Evolutionary conservation across 805 yeast species (phyloP), one percentile per base, ranked within the genome.

Genomic region (Metschnikowia arizonensis): DNA sequence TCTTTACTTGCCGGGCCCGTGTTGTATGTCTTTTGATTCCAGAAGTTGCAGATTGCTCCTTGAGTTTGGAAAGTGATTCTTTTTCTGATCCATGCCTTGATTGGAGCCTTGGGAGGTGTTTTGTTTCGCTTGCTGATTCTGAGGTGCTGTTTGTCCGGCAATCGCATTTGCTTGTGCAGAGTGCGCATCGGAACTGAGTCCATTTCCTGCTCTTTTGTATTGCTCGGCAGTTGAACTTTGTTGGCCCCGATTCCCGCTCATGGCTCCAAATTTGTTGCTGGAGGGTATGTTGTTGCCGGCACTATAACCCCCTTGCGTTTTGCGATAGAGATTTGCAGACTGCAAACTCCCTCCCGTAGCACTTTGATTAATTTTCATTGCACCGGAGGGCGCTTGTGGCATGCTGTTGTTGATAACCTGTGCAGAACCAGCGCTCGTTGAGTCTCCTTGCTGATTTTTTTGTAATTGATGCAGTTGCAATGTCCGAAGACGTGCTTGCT

Each of bases 401-500:
- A 30, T 39, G 28, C 26, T 28, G 12, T 15, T 34, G 6, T 18
- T 30, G 35, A 28, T n/a, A 23, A 21, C 24, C 19, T 23, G 21
- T n/a, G 40, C 12, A 29, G 41, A 23, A 15, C 33, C 40, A 11
- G 25, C 7, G 11, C 26, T 14, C 8, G 42, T n/a, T n/a, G 43
- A 14, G 23, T 17, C 23, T 11, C 32, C 32, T 28, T 44, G 48
- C 17, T 44, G 52, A 21, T 29, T 38, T 34, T 40, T 40, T 19
- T 50, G 49, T 5, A 50, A 54, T 47, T 67, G 74, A 34, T 68
- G 73, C 47, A 68, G 71, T 41, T 69, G 73, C 40, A 69, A 52
- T 4, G 73, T 73, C 44, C 75, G 57, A 61, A 68, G 61, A 49
- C 69, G 63, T 3, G 74, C 76, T 69, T 65, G 82, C 64, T 79